These are phyloP conservation scores for Xylariales sp. DNA, from an alignment of 2,329 filamentous ascomycete species.

Conservation along the genomic window DNA sequence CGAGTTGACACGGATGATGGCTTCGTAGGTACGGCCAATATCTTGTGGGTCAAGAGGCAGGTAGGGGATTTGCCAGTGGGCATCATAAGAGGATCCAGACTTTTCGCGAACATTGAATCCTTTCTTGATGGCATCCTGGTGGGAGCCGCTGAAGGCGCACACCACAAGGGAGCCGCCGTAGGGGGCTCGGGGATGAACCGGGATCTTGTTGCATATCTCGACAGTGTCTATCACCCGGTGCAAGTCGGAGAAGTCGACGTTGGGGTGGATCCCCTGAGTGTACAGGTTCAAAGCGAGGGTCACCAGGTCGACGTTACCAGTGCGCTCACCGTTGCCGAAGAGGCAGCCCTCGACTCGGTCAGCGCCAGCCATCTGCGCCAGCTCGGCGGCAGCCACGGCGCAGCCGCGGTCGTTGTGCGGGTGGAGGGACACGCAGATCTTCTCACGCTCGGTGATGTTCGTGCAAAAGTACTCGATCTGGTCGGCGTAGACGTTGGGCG, in stretches of 20 bases:
- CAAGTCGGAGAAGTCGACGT: slow-evolving; percentile 89
- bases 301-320: slow-evolving; percentile 92
- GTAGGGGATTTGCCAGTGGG: slow-evolving; percentile 82
- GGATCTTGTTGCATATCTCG: slow-evolving; percentile 91
- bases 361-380: slow-evolving; percentile 94
- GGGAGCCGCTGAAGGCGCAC: slow-evolving; percentile 84
- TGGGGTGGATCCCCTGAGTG: slow-evolving; percentile 81
- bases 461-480: slow-evolving; percentile 94
- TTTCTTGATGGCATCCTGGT: slow-evolving; percentile 97
- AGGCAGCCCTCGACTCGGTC: slow-evolving; percentile 85
- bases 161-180: slow-evolving; percentile 92
- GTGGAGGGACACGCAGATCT: slow-evolving; percentile 84
- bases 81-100: slow-evolving; percentile 54
- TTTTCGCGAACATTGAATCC: slow-evolving; percentile 70
- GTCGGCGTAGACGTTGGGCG: slow-evolving; percentile 93
- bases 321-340: slow-evolving; percentile 75
- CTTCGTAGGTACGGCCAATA: slow-evolving; percentile 95
- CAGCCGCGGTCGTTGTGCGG: slow-evolving; percentile 94
- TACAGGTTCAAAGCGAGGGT: slow-evolving; percentile 92
- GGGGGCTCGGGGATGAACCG: slow-evolving; percentile 81
- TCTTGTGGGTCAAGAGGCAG: slow-evolving; percentile 89
- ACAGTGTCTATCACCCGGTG: slow-evolving; percentile 82
- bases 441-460: slow-evolving; percentile 78
- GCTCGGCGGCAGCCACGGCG: slow-evolving; percentile 81
- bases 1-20: slow-evolving; percentile 95